Conservation (phyloP, 257 asterid genomes). For the Solanum pimpinellifolium region DNA sequence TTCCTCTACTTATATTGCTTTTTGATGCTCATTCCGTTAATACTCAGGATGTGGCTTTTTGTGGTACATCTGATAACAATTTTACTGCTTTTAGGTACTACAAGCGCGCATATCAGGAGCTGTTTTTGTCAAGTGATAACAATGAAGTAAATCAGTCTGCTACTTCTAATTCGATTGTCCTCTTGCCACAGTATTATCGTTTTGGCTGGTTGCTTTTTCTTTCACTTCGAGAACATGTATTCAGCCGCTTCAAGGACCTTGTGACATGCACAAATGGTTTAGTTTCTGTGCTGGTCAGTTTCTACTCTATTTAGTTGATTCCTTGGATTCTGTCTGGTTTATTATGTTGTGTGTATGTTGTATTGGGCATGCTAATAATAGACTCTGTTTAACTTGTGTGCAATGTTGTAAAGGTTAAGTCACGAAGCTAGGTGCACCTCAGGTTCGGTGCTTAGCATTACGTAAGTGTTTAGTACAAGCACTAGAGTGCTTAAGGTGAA, state of each 20-base stretch:
- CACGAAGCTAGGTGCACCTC: not conserved
- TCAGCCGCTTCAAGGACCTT: conserved; percentile 65
- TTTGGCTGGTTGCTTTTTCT: conserved; percentile 94
- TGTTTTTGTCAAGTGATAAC: conserved; percentile 41
- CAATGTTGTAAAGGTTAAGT: not conserved
- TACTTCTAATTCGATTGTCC: conserved; percentile 11
- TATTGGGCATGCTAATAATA: not conserved
- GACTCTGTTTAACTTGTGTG: not conserved
- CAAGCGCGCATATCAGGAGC: conserved; percentile 61
- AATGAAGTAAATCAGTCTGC: conserved; percentile 33
- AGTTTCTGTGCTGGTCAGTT: conserved; percentile 77
- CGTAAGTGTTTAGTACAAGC: not conserved
- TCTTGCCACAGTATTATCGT: conserved; percentile 53
- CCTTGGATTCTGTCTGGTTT: not conserved
- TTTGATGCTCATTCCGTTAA: not conserved
- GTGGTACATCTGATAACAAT: not conserved
- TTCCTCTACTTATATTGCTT: conserved; percentile 3
- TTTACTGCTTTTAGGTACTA: conserved; percentile 45
- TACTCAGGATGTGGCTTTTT: not conserved
- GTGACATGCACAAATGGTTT: conserved; percentile 88
- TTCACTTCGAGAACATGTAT: conserved; percentile 68
- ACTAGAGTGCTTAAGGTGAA: not conserved
- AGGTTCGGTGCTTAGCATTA: not conserved
- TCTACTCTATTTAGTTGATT: conserved; percentile 1
- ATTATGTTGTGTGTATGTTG: not conserved